A percentile compares a stretch with the other conserved stretches of the same genome.
Conservation (phyloP, 257 asterid species). For the Sherardia arvensis region DNA sequence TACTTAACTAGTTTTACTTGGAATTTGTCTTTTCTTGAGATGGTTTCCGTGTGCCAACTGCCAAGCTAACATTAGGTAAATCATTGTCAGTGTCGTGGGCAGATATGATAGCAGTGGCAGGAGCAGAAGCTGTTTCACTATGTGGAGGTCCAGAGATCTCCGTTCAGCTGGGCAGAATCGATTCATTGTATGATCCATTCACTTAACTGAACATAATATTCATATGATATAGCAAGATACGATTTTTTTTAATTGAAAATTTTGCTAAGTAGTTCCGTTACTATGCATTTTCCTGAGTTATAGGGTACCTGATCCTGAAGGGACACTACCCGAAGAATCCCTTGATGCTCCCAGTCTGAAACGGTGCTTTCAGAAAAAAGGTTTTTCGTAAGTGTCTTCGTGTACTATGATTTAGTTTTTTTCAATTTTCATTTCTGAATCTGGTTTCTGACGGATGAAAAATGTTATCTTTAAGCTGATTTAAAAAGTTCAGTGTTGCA, state of each 20-base stretch:
- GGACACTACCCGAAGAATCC: slow-evolving; percentile 82
- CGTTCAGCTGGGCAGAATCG: slow-evolving; percentile 67
- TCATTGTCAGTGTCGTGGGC: slow-evolving; percentile 70
- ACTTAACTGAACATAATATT: background rate
- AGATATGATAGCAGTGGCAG: slow-evolving; percentile 82
- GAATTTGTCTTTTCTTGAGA: background rate
- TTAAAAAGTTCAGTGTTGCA: background rate
- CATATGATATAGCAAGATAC: background rate
- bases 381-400: slow-evolving; percentile 71
- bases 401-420: background rate
- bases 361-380: slow-evolving; percentile 56
- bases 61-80: slow-evolving; percentile 19
- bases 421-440: background rate
- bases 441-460: background rate
- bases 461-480: background rate
- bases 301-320: slow-evolving; percentile 86
- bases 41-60: background rate
- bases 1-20: background rate
- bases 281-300: slow-evolving; percentile 7
- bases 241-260: background rate
- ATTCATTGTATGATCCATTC: slow-evolving; percentile 41
- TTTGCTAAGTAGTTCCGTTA: background rate
- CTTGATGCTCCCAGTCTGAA: slow-evolving; percentile 57
- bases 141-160: slow-evolving; percentile 88
- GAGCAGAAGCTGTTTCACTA: slow-evolving; percentile 77